Conservation (phyloP, 371 early-diverging fungal genomes). For the Capillidium heterosporum region DNA sequence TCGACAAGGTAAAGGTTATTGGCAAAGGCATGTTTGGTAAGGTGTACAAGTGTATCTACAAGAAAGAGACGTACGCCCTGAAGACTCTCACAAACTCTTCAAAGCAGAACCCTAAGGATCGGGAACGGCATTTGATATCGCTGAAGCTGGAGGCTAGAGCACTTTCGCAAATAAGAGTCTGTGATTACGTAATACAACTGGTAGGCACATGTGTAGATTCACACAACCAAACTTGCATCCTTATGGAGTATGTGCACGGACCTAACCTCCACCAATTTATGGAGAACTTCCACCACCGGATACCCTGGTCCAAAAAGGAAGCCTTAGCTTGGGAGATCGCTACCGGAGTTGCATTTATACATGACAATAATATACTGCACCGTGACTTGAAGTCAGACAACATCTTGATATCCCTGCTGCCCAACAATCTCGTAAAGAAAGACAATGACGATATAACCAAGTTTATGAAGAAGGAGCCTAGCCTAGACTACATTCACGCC, state of each 20-base stretch:
- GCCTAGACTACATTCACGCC: constrained; percentile 22
- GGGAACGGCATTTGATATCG: background rate
- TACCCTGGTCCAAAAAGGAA: background rate
- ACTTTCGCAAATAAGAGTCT: background rate
- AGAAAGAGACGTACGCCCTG: background rate
- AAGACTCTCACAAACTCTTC: background rate
- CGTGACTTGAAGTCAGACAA: constrained; percentile 96
- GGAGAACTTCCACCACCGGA: background rate
- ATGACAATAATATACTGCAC: constrained; percentile 79
- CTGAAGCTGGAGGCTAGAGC: background rate
- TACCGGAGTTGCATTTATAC: constrained; percentile 21
- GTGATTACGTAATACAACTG: background rate
- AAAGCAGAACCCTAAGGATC: too few species aligned
- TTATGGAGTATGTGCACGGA: constrained; percentile 2
- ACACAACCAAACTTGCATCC: background rate
- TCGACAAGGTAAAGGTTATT: background rate
- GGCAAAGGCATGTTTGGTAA: constrained; percentile 2
- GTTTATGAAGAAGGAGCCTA: constrained; percentile 18
- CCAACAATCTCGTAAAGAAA: constrained; percentile 18
- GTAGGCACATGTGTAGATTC: background rate
- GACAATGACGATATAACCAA: constrained; percentile 79
- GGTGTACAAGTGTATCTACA: background rate
- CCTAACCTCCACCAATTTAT: background rate
- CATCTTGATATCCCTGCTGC: constrained; percentile 33
- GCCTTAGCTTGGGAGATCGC: constrained; percentile 1